Percentiles rank a stretch among this genome's conserved stretches.
Conservation (phyloP, 2,329 filamentous ascomycete species). For the Neonectria neomacrospora region DNA sequence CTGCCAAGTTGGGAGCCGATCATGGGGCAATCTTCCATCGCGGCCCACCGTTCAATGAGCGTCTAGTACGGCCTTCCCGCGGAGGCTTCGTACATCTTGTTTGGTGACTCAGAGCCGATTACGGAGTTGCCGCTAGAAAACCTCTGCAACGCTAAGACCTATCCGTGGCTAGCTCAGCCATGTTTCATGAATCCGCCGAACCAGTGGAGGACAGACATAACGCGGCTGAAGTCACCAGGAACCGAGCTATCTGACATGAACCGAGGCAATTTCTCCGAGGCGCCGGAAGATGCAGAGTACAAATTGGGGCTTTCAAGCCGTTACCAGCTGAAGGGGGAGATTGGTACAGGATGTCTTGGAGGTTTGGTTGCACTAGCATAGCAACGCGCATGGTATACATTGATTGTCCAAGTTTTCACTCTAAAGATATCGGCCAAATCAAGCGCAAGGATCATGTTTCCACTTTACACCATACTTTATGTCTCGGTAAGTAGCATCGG, state of each 20-base stretch:
- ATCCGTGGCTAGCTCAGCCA: background rate
- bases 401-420: slow-evolving; percentile 78
- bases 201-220: too few relatives aligned
- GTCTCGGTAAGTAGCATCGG: too few relatives aligned
- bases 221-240: too few relatives aligned
- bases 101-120: background rate
- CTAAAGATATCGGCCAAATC: slow-evolving; percentile 59
- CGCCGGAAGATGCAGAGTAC: background rate
- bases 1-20: slow-evolving; percentile 16
- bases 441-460: too few relatives aligned
- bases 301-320: slow-evolving; percentile 4
- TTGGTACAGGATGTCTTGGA: slow-evolving; percentile 92
- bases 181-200: background rate
- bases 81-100: background rate
- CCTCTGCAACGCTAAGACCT: background rate
- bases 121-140: background rate
- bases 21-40: slow-evolving; percentile 10
- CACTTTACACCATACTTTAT: too few relatives aligned
- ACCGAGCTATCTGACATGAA: background rate
- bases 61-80: background rate
- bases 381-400: slow-evolving; percentile 77
- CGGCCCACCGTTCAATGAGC: background rate
- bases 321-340: slow-evolving; percentile 78
- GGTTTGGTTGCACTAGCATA: slow-evolving; percentile 84
- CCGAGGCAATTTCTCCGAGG: background rate